A percentile compares a stretch with the other conserved stretches of the same genome.
Conservation (phyloP, 73 alveolate genomes). For the Blepharisma stoltei region DNA sequence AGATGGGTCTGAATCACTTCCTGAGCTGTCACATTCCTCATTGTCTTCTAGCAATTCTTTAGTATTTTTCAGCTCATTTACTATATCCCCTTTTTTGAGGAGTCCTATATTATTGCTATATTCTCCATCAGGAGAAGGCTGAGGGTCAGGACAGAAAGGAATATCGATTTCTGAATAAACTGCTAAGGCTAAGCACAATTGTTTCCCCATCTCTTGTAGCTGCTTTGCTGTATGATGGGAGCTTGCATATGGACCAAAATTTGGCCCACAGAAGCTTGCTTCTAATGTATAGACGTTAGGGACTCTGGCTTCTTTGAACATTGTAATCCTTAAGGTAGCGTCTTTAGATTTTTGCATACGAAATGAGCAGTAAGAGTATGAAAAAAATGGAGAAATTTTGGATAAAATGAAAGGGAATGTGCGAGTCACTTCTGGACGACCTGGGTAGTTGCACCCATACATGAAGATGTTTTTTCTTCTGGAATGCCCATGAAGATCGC, state of each 20-base stretch:
- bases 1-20: conserved; percentile 30
- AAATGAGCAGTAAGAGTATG: conserved; percentile 85
- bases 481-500: conserved; percentile 99
- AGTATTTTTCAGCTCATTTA: conserved; percentile 13
- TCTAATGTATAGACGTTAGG: conserved; percentile 86
- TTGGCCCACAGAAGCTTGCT: conserved; percentile 91
- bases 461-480: conserved; percentile 57
- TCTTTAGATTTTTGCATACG: conserved; percentile 87
- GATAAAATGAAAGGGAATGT: conserved; percentile 84
- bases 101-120: neutral
- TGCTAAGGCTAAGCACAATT: conserved; percentile 18
- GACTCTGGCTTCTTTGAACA: conserved; percentile 84
- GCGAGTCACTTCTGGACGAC: conserved; percentile 80
- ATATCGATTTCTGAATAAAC: neutral
- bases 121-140: conserved; percentile 25
- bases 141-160: conserved; percentile 2
- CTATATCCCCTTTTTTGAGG: neutral
- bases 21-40: neutral
- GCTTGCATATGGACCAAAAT: conserved; percentile 10
- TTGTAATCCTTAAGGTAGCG: conserved; percentile 85
- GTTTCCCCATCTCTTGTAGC: conserved; percentile 28
- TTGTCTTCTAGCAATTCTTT: conserved; percentile 15
- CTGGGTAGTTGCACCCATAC: conserved; percentile 32
- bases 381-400: conserved; percentile 78
- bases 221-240: conserved; percentile 7